Evolutionary conservation across 2,329 filamentous ascomycete genomes (phyloP).

Genomic region (Apiospora kogelbergensis): DNA sequence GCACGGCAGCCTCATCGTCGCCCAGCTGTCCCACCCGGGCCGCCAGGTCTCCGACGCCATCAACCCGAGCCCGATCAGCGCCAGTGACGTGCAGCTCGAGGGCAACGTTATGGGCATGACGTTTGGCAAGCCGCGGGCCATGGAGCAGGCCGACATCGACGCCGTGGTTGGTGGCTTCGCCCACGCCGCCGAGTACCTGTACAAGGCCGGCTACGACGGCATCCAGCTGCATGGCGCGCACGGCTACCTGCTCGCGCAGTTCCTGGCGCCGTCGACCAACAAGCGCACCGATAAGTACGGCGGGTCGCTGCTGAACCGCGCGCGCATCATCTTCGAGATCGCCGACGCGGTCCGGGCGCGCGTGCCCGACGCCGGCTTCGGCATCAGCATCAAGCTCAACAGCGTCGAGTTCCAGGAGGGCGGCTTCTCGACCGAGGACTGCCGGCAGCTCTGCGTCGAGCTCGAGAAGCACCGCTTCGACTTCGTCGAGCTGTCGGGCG

Average conservation of each 20-base stretch:
- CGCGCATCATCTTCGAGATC: constrained; percentile 52
- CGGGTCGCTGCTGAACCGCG: constrained; percentile 48
- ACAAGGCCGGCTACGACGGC: constrained; percentile 33
- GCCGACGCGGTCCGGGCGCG: constrained; percentile 39
- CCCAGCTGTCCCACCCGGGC: constrained; percentile 63
- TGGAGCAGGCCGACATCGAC: constrained; percentile 20
- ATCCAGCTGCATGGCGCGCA: constrained; percentile 51
- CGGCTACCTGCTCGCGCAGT: constrained; percentile 59
- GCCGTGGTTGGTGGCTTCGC: constrained; percentile 43
- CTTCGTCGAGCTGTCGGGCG: constrained; percentile 68
- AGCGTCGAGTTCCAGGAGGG: constrained; percentile 54
- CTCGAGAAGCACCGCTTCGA: constrained; percentile 59
- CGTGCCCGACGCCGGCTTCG: constrained; percentile 41
- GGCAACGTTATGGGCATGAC: constrained; percentile 43
- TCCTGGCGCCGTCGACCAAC: constrained; percentile 52
- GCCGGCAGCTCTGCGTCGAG: constrained; percentile 48
- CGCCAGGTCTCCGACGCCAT: constrained; percentile 44
- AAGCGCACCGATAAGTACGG: constrained; percentile 56
- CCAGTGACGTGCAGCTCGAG: constrained; percentile 39
- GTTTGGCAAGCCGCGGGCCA: constrained; percentile 39
- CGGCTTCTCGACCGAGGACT: constrained; percentile 24
- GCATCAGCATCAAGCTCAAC: constrained; percentile 56
- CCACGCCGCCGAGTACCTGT: constrained; percentile 40
- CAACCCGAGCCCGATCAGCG: constrained; percentile 38
- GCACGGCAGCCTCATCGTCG: constrained; percentile 55